Conservation (phyloP, 192 early-diverging fungal genomes). For the Chytriomyces confervae region DNA sequence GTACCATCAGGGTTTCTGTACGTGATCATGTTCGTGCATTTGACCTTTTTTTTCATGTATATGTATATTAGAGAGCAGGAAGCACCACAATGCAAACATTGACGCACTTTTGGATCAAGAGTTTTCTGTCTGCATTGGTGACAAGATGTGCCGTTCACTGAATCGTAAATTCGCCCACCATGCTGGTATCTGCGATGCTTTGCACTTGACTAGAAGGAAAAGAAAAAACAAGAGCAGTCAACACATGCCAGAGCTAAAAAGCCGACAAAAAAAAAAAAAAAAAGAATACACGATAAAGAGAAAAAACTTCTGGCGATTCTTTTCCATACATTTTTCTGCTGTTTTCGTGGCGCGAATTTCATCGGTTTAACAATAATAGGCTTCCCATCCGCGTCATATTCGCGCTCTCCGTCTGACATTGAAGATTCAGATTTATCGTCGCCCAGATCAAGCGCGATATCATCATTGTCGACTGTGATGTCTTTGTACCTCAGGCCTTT, state of each 20-base stretch:
- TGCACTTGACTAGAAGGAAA: too few relatives aligned
- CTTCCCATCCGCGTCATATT: conserved; percentile 20
- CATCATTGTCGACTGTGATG: neutral
- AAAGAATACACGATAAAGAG: neutral
- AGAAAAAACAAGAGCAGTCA: too few relatives aligned
- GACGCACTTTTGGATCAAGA: conserved; percentile 27
- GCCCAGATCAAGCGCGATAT: neutral
- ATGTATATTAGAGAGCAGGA: neutral
- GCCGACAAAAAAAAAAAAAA: too few relatives aligned
- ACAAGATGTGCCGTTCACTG: conserved; percentile 35
- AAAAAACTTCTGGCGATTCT: neutral
- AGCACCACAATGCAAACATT: neutral
- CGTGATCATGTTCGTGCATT: conserved; percentile 27
- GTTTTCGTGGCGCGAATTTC: conserved; percentile 9
- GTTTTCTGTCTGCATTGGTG: conserved; percentile 41
- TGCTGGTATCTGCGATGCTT: neutral
- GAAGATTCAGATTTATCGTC: neutral
- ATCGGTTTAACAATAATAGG: conserved; percentile 22
- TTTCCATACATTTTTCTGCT: too few relatives aligned
- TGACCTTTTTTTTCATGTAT: conserved; percentile 13
- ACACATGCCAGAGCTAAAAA: neutral
- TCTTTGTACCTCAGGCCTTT: conserved; percentile 22
- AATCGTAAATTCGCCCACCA: conserved; percentile 33
- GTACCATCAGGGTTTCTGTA: conserved; percentile 9
- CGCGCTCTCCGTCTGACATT: neutral